Evolutionary conservation across 108 stramenopile species (phyloP).

Genomic region (Stephanodiscus minutulus): DNA sequence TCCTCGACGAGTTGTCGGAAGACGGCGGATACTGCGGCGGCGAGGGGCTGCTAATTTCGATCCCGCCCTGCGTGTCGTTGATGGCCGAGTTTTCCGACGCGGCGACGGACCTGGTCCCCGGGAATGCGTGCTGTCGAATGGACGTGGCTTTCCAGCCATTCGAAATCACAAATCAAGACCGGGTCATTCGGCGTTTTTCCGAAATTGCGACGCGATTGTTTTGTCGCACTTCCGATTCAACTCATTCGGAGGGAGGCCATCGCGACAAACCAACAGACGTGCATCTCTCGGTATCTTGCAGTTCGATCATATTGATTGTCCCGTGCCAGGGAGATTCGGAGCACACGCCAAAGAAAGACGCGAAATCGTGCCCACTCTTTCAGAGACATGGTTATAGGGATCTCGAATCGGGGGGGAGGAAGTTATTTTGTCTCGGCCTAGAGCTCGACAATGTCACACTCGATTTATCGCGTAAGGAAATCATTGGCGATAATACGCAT

Average conservation of each 20-base stretch:
- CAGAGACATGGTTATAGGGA: slow-evolving; percentile 33
- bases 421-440: slow-evolving; percentile 23
- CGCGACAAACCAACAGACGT: background rate
- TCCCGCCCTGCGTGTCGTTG: slow-evolving; percentile 58
- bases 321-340: slow-evolving; percentile 15
- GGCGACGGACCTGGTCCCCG: background rate
- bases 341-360: background rate
- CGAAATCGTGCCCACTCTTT: slow-evolving; percentile 20
- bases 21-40: slow-evolving; percentile 9
- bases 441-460: slow-evolving; percentile 30
- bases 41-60: slow-evolving; percentile 30
- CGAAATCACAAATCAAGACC: slow-evolving; percentile 51
- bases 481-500: slow-evolving; percentile 7
- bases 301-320: slow-evolving; percentile 25
- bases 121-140: slow-evolving; percentile 12
- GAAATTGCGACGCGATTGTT: slow-evolving; percentile 14
- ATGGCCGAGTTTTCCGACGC: slow-evolving; percentile 21
- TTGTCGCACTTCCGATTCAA: slow-evolving; percentile 3
- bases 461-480: slow-evolving; percentile 23
- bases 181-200: slow-evolving; percentile 43
- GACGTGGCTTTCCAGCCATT: slow-evolving; percentile 53
- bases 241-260: slow-evolving; percentile 5
- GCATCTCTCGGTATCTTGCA: slow-evolving; percentile 28
- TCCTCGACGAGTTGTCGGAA: slow-evolving; percentile 34
- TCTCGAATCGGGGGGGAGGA: slow-evolving; percentile 11